Conservation (phyloP, 495 filamentous ascomycete genomes). For the Cercophora samala region DNA sequence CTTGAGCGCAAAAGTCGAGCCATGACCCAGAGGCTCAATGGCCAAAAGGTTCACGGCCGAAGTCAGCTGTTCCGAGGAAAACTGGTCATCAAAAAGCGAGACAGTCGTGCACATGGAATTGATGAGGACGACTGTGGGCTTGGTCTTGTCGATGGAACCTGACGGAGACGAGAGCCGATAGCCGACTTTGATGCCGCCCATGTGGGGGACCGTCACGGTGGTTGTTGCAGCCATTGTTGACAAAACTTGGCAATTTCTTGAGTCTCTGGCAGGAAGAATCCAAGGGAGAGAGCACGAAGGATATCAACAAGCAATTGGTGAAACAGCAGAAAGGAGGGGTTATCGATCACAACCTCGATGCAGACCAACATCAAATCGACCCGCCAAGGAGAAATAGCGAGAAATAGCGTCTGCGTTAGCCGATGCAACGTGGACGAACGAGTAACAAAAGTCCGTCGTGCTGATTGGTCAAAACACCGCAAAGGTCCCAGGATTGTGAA, state of each 20-base stretch:
- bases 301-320: background rate
- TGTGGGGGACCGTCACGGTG: constrained; percentile 51
- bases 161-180: constrained; percentile 44
- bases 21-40: constrained; percentile 57
- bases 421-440: background rate
- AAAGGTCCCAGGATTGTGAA: background rate
- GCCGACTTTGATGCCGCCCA: constrained; percentile 53
- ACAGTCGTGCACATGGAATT: constrained; percentile 57
- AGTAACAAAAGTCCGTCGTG: background rate
- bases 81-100: constrained; percentile 52
- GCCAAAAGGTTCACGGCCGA: constrained; percentile 50
- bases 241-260: background rate
- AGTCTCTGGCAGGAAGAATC: background rate
- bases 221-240: constrained; percentile 26
- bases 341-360: background rate
- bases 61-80: constrained; percentile 44
- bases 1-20: constrained; percentile 38
- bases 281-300: background rate
- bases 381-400: background rate
- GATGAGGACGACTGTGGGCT: constrained; percentile 58
- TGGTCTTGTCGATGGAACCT: constrained; percentile 43
- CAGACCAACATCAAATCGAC: background rate
- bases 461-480: background rate
- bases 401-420: background rate
- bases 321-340: background rate